Base-by-base conservation (phyloP, 345 rosid genomes). In the Fremontodendron californicum region DNA sequence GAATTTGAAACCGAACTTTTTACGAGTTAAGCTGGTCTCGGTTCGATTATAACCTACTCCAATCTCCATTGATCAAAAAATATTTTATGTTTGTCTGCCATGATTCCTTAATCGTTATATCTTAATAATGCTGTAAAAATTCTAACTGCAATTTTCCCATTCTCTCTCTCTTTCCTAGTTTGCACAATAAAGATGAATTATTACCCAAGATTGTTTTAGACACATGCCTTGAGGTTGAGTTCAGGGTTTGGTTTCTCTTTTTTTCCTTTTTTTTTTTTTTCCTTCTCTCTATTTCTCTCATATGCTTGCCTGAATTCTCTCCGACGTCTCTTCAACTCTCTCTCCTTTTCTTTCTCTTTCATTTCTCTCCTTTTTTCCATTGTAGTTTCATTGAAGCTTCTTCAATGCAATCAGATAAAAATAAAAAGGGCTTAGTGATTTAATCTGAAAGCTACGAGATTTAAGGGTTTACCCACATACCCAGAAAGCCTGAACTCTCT, bases 391-490 rank as follows among this genome's bases (percentile, higher is more conserved):
- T 81, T 76, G 73, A 76, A 62, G 73, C 65, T 77, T 82, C 75
- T 80, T 74, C 66, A 78, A 77, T 75, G 79, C 82, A 78, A 81
- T 80, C 69, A 51, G 40, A 39, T 49, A 75, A 10, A 42, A 68
- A 23, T 11, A 13, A 13, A 46, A 27, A 13, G 71, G 52, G 57
- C 61, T 18, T 68, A 62, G 63, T 61, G 71, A 70, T 78, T 86
- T 66, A 52, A 62, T 65, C 43, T 60, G 31, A 48, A 77, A 73
- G 76, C 33, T 80, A 69, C 68, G 64, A 74, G 83, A 80, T 78
- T 81, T 79, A 71, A 65, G 78, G 85, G 84, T 81, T 87, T 85
- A 51, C 74, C 61, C 60, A 40, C 55, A 65, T 70, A 75, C 60
- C 62, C 55, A 37, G 4, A 69, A 43, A 71, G 71, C 40, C 51